Percentiles rank a stretch among this genome's conserved stretches.
Conservation (phyloP, 2,329 filamentous ascomycete genomes). For the Penicillium brevicompactum region DNA sequence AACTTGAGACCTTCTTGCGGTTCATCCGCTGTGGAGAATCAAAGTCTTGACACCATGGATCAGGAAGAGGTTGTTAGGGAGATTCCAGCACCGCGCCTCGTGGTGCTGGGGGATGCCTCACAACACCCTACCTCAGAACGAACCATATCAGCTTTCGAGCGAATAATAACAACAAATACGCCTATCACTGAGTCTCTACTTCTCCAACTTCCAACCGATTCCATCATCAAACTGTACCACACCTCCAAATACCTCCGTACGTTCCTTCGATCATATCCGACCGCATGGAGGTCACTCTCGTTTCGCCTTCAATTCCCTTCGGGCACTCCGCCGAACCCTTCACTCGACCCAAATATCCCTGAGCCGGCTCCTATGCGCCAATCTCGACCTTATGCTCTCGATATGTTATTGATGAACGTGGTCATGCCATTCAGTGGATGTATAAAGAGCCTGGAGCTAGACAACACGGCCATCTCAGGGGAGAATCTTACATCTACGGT, state of each 20-base stretch:
- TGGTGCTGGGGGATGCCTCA: constrained; percentile 28
- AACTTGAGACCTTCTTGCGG: constrained; percentile 7
- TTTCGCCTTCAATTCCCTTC: constrained; percentile 55
- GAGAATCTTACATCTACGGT: constrained; percentile 59
- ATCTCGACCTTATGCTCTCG: constrained; percentile 60
- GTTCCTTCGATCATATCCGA: constrained; percentile 59
- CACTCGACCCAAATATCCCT: constrained; percentile 36
- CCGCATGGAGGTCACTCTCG: constrained; percentile 63
- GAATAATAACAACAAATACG: constrained; percentile 57
- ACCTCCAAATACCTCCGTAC: constrained; percentile 57
- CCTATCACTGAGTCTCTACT: constrained; percentile 62
- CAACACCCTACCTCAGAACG: constrained; percentile 29
- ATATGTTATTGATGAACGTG: constrained; percentile 59
- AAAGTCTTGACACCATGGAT: constrained; percentile 11
- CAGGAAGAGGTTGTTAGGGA: constrained; percentile 7
- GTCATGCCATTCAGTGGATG: constrained; percentile 59
- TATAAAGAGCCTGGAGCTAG: constrained; percentile 59
- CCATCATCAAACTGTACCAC: constrained; percentile 61
- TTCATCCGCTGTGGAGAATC: constrained; percentile 10
- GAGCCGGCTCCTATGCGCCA: constrained; percentile 46
- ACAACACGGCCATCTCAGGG: constrained; percentile 63
- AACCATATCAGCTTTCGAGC: constrained; percentile 53
- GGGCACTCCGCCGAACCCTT: constrained; percentile 33
- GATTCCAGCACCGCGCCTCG: constrained; percentile 19
- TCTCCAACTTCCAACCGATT: constrained; percentile 57